Percentiles rank a stretch among this genome's conserved stretches.
Evolutionary conservation across 192 early-diverging fungal genomes (phyloP).

Genomic region (Entomortierella lignicola): DNA sequence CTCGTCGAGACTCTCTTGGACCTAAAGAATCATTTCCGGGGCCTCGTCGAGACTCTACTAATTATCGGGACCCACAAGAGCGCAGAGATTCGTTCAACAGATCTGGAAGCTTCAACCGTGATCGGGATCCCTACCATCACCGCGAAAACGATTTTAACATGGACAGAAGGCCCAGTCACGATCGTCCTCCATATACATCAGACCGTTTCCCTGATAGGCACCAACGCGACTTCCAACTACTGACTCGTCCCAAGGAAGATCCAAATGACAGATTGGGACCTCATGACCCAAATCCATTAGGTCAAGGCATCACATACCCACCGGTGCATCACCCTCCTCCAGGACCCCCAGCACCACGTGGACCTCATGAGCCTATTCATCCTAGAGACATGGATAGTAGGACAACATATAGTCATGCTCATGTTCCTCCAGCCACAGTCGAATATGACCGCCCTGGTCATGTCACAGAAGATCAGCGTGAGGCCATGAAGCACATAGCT

Average conservation of each 20-base stretch:
- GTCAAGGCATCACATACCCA: background rate
- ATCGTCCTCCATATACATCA: constrained; percentile 13
- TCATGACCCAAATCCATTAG: background rate
- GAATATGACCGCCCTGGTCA: constrained; percentile 23
- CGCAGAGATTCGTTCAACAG: constrained; percentile 33
- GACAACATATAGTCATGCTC: background rate
- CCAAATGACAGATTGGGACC: constrained; percentile 15
- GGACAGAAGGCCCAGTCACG: constrained; percentile 28
- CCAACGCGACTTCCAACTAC: constrained; percentile 36
- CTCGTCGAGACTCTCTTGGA: constrained; percentile 35
- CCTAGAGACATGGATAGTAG: constrained; percentile 9
- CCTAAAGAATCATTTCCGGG: constrained; percentile 18
- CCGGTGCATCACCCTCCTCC: background rate
- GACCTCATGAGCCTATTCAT: constrained; percentile 11
- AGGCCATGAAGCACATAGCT: constrained; percentile 41
- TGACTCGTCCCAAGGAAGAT: constrained; percentile 33
- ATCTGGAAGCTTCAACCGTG: constrained; percentile 22
- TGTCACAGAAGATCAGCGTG: constrained; percentile 35
- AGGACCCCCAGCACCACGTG: background rate
- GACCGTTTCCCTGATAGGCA: constrained; percentile 30
- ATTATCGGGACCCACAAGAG: constrained; percentile 14
- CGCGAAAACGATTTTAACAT: constrained; percentile 21
- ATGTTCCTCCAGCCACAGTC: background rate
- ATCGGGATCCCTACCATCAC: constrained; percentile 27
- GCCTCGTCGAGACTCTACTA: constrained; percentile 23